Base-by-base conservation (phyloP, 768 basidiomycete genomes). In the Trametes elegans region DNA sequence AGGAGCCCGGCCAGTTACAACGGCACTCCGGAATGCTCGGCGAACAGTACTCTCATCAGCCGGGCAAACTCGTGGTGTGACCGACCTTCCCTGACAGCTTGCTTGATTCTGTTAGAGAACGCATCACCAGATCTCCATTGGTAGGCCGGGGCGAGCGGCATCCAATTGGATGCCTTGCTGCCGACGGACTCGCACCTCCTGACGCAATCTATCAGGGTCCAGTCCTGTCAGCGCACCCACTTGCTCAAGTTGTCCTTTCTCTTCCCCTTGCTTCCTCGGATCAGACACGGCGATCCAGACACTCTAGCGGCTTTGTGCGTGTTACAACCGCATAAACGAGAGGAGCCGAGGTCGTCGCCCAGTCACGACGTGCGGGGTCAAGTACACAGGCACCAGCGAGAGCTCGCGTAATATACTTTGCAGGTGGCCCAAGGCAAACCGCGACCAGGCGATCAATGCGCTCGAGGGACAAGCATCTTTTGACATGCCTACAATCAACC, bases 401-500 rank as follows among this genome's bases (percentile, higher is more conserved):
- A 41, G 13, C 40, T 41, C 40, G 9, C 21, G n/a, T 13, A 35
- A 35, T 2, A 39, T 18, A n/a, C 34, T n/a, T 35, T 35, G 5
- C 34, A 35, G 5, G 5, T n/a, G 11, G 16, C 13, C 21, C 18
- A 18, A 28, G 42, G 32, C 42, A 44, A 53, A 44, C 51, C 21
- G 42, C 51, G 51, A 32, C 31, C 38, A 44, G 23, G 51, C 41
- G 45, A 44, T 26, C 31, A 23, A 42, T 13, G 39, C 19, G 41
- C 36, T 21, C 31, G 42, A 35, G 36, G 51, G 42, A 29, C 32
- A 8, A 53, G 42, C 42, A 53, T 53, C 51, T 53, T 19, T 26
- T 42, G 36, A 53, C 51, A 45, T 53, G 42, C 42, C 51, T 53
- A 53, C 51, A 53, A 53, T 53, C 51, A 53, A 28, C 34, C 51